Evolutionary conservation across 2,329 filamentous ascomycete species (phyloP), one percentile per base, ranked within the genome.

Genomic region (Botrytis sinoallii): DNA sequence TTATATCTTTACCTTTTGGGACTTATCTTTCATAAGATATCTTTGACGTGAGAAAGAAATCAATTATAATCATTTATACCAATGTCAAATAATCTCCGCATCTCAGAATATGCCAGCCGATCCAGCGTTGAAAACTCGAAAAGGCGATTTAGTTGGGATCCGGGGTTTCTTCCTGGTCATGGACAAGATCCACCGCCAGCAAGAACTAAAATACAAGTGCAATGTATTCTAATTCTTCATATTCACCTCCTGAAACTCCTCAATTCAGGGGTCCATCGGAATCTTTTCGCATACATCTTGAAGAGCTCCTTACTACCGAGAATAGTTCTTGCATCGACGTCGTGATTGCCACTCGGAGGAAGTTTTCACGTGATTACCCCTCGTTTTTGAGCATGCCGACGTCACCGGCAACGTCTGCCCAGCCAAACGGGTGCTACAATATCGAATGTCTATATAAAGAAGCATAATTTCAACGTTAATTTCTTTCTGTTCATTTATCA

Each of bases 361-460:
- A 22, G 9, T 1, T 42, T 57, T 57, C 66, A 69, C 66, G 66
- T 69, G 66, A 69, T 69, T 69, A 57, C 48, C 66, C 48, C 66
- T 69, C n/a, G n/a, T 18, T 25, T 69, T 42, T 44, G 35, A n/a
- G 52, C 38, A 66, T 10, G 48, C 16, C 35, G 66, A 69, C 66
- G 66, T 69, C 66, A 69, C 44, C 38, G 35, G 29, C 35, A 32
- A 57, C 66, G 48, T 69, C 35, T 69, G 66, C 66, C 66, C 66
- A 69, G 66, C 38, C 48, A 18, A 10, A n/a, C 20, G 32, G 48
- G 65, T 29, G 65, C 29, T 32, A 25, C 16, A 55, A 40, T n/a
- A 38, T 55, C 48, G 40, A 20, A 57, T n/a, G 12, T 68, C 29
- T n/a, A 42, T 57, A 42, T 42, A 55, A 40, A 68, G 16, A 29